These are phyloP conservation scores for Suillus subluteus DNA, from an alignment of 768 basidiomycete species.

Conservation along the genomic window DNA sequence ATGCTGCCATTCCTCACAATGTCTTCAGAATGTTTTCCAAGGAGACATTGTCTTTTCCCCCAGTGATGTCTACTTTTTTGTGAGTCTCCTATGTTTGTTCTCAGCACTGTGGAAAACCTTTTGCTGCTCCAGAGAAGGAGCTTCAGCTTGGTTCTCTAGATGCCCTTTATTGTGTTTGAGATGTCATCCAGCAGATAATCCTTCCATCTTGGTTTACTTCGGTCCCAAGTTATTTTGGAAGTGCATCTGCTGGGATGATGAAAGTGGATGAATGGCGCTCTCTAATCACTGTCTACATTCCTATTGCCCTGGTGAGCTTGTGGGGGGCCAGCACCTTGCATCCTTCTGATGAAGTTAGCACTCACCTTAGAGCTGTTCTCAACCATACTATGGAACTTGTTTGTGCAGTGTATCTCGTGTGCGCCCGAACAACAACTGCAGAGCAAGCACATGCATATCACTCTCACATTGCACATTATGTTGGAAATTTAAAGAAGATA, in stretches of 20 bases:
- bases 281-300: constrained; percentile 32
- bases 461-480: constrained; percentile 20
- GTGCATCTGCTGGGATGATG: constrained; percentile 28
- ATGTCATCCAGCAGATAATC: constrained; percentile 5
- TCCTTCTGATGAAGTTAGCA: constrained; percentile 5
- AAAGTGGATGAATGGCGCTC: constrained; percentile 42
- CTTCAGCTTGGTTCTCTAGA: neutral
- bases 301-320: constrained; percentile 33
- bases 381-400: constrained; percentile 35
- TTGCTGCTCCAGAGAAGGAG: neutral
- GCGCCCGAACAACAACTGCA: constrained; percentile 14
- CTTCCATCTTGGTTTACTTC: constrained; percentile 18
- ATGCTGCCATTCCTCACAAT: no score
- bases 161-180: neutral
- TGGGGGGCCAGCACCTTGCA: constrained; percentile 25
- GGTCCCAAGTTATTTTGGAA: constrained; percentile 20
- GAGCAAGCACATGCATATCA: constrained; percentile 19
- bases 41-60: no score
- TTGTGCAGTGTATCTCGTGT: constrained; percentile 22
- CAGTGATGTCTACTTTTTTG: neutral
- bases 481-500: constrained; percentile 20
- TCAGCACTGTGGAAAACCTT: neutral
- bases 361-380: constrained; percentile 14
- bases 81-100: neutral
- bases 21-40: no score